Conservation (phyloP, 805 yeast species). For the Kurtzmaniella cleridarum region DNA sequence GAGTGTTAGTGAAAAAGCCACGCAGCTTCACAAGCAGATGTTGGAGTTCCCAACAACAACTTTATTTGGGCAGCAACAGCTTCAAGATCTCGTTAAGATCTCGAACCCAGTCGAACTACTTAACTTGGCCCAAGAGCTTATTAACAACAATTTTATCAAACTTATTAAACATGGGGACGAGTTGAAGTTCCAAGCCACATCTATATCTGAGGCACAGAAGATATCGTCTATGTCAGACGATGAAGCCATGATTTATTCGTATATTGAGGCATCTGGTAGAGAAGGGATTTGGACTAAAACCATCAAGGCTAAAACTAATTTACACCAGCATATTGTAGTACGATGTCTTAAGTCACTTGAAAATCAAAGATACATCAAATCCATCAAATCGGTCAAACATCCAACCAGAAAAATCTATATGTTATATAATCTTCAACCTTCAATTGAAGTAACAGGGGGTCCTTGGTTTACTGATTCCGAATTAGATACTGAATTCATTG, state of each 20-base stretch:
- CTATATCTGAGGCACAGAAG: constrained; percentile 68
- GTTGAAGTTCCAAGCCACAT: constrained; percentile 70
- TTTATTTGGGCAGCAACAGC: constrained; percentile 63
- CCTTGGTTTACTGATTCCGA: constrained; percentile 99
- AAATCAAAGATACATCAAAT: constrained; percentile 75
- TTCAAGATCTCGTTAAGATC: constrained; percentile 45
- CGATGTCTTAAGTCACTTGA: constrained; percentile 80
- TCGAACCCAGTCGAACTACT: constrained; percentile 41
- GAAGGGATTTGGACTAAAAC: constrained; percentile 97
- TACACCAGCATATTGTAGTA: constrained; percentile 86
- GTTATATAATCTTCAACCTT: constrained; percentile 90
- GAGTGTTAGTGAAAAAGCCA: constrained; percentile 41
- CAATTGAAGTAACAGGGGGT: constrained; percentile 95
- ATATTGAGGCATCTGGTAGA: constrained; percentile 87
- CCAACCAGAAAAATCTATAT: constrained; percentile 95
- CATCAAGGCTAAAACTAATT: constrained; percentile 77
- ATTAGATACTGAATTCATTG: constrained; percentile 89
- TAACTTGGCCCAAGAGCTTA: constrained; percentile 45
- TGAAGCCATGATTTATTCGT: constrained; percentile 85
- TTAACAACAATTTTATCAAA: constrained; percentile 59
- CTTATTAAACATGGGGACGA: constrained; percentile 62
- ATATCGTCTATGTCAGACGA: constrained; percentile 76
- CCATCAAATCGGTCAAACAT: constrained; percentile 83
- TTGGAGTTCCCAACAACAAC: constrained; percentile 41
- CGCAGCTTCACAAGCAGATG: constrained; percentile 61